Conservation (phyloP, 495 filamentous ascomycete genomes). For the Pyrenula massariospora region DNA sequence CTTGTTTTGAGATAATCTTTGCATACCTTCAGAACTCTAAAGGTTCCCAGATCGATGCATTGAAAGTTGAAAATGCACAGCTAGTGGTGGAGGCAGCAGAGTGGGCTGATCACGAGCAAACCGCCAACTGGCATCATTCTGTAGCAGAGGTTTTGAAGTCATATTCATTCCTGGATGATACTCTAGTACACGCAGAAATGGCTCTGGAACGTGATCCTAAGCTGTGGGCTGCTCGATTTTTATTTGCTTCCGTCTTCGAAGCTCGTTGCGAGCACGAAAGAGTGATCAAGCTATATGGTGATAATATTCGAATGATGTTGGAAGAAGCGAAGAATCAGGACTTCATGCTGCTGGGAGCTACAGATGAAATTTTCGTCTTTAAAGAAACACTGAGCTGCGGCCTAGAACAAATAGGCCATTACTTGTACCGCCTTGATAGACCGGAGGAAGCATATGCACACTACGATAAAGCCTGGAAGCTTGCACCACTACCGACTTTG, state of each 20-base stretch:
- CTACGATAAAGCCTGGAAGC: neutral
- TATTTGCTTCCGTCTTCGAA: neutral
- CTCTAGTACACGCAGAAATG: neutral
- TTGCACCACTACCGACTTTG: neutral
- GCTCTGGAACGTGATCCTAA: neutral
- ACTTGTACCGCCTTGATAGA: neutral
- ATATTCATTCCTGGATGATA: neutral
- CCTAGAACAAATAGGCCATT: neutral
- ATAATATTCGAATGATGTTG: neutral
- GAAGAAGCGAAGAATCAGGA: neutral
- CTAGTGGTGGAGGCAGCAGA: neutral
- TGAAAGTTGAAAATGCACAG: neutral
- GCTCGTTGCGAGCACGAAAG: neutral
- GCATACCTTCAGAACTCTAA: neutral
- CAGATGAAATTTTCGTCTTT: neutral
- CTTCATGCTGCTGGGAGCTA: neutral
- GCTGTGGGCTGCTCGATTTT: neutral
- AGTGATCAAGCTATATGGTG: neutral
- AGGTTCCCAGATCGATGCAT: neutral
- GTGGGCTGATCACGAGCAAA: neutral
- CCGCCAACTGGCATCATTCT: neutral
- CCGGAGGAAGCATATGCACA: neutral
- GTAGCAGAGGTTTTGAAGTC: neutral
- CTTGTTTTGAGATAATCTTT: neutral
- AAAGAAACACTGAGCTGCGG: neutral